phyloP scores from a whole-genome alignment of 805 yeast species.

The Zygosaccharomyces lentus region DNA sequence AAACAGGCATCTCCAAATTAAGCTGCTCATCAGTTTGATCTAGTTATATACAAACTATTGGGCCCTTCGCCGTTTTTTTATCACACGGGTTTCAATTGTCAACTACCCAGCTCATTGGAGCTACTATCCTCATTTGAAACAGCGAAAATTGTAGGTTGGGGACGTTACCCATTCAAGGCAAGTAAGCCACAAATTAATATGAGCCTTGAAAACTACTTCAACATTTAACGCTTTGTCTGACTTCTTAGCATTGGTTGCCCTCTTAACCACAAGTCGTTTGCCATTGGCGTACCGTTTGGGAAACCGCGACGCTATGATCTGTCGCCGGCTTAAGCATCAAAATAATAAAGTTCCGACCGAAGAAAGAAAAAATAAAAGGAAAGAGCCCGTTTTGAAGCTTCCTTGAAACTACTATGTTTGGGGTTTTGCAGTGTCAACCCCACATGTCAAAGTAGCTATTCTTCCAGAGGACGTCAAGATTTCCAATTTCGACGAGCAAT shows the following conservation, averaged over 20 bases:
- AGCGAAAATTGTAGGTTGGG: not conserved
- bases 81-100: not conserved
- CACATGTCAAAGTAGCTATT: not conserved
- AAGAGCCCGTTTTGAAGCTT: constrained; percentile 1
- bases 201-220: not conserved
- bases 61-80: not conserved
- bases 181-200: constrained; percentile 3
- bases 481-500: not conserved
- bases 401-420: constrained; percentile 2
- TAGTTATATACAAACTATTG: not conserved
- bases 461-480: not conserved
- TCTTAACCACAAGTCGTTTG: constrained; percentile 6
- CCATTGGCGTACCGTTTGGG: constrained; percentile 7
- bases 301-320: constrained; percentile 7
- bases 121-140: constrained; percentile 1
- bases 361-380: not conserved
- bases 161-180: not conserved
- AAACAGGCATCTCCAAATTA: constrained; percentile 2
- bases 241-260: not conserved
- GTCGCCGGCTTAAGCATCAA: not conserved
- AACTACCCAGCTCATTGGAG: not conserved
- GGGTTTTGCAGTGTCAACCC: not conserved
- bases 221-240: not conserved
- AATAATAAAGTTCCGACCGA: not conserved
- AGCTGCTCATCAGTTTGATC: not conserved